Evolutionary conservation across 345 rosid genomes (phyloP), one percentile per base, ranked within the genome.

Genomic region (Capsella bursapastoris): DNA sequence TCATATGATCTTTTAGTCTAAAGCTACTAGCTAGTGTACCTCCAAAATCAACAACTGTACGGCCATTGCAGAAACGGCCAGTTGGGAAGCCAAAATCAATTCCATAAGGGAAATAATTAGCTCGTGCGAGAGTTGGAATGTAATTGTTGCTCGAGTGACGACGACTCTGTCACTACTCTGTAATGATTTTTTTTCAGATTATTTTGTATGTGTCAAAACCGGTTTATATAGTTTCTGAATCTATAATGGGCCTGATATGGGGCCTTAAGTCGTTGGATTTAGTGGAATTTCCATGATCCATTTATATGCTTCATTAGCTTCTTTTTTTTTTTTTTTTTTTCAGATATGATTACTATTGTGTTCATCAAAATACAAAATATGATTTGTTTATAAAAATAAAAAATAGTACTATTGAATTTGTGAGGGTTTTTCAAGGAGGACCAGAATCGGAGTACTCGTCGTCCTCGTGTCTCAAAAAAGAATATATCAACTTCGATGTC

Each of bases 11-110:
- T 18, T 62, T 14, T 8, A 47, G 32, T 57, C 38, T 34, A 37
- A 31, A 40, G 41, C 16, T 22, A 22, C 25, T 22, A 60, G 66
- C 15, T 15, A 32, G 6, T 4, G 35, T 32, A 48, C 85, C 81
- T 73, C 49, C 68, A 71, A 40, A 77, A 66, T 78, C 86, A 66
- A 35, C 78, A 34, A 72, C 73, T 2, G 83, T 80, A 34, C 73
- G 74, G 11, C 82, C 86, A 34, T 83, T 80, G 51, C 82, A 77
- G 78, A 80, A 80, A 38, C 82, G 78, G 5, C 78, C 80, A 8
- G 79, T 74, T 13, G 84, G 80, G 55, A 51, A 50, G 11, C 84
- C 86, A 28, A 80, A 80, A 71, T 83, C 86, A 37, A 83, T 83
- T n/a, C 86, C 86, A 63, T 78, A 65, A 7, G 86, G 81, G 16